A percentile compares a stretch with the other conserved stretches of the same genome.
These are phyloP conservation scores for Rhizophora mangle DNA, from an alignment of 345 rosid genomes.

Conservation along the genomic window DNA sequence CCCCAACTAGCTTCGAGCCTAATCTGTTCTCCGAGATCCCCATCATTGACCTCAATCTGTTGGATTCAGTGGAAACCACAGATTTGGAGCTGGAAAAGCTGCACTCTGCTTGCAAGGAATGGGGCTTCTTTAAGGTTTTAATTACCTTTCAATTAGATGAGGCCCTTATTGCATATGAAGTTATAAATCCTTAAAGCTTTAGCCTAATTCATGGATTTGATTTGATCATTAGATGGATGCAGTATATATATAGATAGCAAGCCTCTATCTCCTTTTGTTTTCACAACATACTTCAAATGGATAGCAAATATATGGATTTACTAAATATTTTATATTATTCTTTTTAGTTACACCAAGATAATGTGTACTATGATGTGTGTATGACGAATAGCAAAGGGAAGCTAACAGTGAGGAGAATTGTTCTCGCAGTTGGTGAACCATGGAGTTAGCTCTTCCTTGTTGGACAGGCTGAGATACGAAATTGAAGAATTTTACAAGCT, in stretches of 20 bases:
- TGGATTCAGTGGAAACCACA: conserved; percentile 19
- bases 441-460: conserved; percentile 21
- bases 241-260: too few relatives aligned
- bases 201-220: background rate
- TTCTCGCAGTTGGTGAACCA: conserved; percentile 43
- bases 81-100: conserved; percentile 25
- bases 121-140: conserved; percentile 47
- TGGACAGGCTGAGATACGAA: conserved; percentile 23
- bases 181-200: background rate
- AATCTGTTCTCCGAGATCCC: conserved; percentile 14
- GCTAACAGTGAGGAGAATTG: background rate
- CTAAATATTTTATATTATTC: too few relatives aligned
- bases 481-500: conserved; percentile 27
- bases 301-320: too few relatives aligned
- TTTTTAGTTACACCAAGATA: too few relatives aligned
- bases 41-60: conserved; percentile 23
- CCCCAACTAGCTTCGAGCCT: background rate
- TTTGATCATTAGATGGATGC: too few relatives aligned
- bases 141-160: too few relatives aligned
- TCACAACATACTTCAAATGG: too few relatives aligned
- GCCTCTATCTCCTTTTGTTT: too few relatives aligned
- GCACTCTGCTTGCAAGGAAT: conserved; percentile 32
- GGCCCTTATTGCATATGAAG: too few relatives aligned
- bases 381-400: background rate
- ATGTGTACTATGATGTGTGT: too few relatives aligned